Evolutionary conservation across 306 rosid species (phyloP).

Genomic region (Potentilla sterilis): DNA sequence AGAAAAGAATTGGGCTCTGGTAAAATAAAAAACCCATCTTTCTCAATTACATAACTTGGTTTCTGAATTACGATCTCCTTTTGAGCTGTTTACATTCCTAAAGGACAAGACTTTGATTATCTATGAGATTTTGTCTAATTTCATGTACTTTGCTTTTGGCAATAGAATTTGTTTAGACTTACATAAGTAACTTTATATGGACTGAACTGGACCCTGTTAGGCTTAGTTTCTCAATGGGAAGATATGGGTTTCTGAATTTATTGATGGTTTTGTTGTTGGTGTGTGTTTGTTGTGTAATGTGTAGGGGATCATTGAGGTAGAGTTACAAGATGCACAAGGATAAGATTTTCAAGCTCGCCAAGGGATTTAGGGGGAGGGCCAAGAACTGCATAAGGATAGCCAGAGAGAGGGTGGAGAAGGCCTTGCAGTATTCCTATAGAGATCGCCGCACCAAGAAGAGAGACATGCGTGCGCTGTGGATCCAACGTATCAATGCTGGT

Average conservation of each 20-base stretch:
- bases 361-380: constrained; percentile 97
- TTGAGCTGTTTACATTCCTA: not conserved
- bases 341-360: constrained; percentile 82
- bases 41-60: not conserved
- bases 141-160: not conserved
- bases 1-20: not conserved
- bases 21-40: not conserved
- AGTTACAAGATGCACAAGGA: constrained; percentile 64
- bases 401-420: constrained; percentile 97
- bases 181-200: not conserved
- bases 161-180: not conserved
- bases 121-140: not conserved
- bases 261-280: not conserved
- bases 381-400: constrained; percentile 95
- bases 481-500: constrained; percentile 90
- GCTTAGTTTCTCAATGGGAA: not conserved
- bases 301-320: constrained; percentile 9
- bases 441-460: constrained; percentile 97
- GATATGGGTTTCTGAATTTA: not conserved
- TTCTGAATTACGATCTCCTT: not conserved
- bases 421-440: constrained; percentile 92
- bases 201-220: not conserved
- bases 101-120: not conserved
- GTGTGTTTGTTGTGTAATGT: constrained; percentile 13
- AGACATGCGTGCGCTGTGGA: constrained; percentile 97